Evolutionary conservation across 164 flowering plant genomes (phyloP).

Genomic region (Umbellularia californica): DNA sequence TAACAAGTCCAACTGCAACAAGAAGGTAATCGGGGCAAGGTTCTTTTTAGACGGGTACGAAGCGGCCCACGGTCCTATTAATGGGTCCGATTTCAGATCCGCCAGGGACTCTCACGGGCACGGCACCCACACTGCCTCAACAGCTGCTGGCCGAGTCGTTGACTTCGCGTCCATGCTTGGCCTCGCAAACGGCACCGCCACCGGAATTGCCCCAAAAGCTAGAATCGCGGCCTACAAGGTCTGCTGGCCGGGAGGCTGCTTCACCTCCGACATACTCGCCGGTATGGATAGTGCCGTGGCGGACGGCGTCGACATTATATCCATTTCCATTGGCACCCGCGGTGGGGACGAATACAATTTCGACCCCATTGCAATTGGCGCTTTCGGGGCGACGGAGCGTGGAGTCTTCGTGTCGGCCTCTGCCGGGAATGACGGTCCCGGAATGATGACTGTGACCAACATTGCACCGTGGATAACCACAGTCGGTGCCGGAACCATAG

Average conservation of each 20-base stretch:
- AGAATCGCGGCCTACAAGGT: conserved; percentile 52
- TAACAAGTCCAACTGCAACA: conserved; percentile 32
- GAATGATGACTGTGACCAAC: conserved; percentile 22
- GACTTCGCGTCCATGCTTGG: conserved; percentile 33
- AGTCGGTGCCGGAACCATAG: conserved; percentile 56
- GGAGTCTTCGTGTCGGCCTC: conserved; percentile 45
- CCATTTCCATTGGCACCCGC: conserved; percentile 32
- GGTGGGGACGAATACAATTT: no score
- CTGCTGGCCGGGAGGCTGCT: conserved; percentile 38
- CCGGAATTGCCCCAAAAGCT: conserved; percentile 56
- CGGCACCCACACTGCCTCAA: conserved; percentile 65
- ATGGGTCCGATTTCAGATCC: conserved; percentile 2
- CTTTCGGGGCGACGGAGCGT: conserved; percentile 33
- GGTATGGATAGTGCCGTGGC: conserved; percentile 45
- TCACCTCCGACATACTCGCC: conserved; percentile 45
- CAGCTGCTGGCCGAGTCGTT: conserved; percentile 39
- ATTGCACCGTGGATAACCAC: conserved; percentile 60
- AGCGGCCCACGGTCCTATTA: conserved; percentile 11
- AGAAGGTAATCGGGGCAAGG: conserved; percentile 48
- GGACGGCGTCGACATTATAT: conserved; percentile 52
- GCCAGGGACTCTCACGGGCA: conserved; percentile 44
- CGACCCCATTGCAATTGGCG: conserved; percentile 28
- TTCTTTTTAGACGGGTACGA: conserved; percentile 29
- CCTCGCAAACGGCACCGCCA: conserved; percentile 37
- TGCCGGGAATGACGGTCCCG: conserved; percentile 49